Evolutionary conservation across 2,329 filamentous ascomycete genomes (phyloP).

Genomic region (Pseudogymnoascus sp.): DNA sequence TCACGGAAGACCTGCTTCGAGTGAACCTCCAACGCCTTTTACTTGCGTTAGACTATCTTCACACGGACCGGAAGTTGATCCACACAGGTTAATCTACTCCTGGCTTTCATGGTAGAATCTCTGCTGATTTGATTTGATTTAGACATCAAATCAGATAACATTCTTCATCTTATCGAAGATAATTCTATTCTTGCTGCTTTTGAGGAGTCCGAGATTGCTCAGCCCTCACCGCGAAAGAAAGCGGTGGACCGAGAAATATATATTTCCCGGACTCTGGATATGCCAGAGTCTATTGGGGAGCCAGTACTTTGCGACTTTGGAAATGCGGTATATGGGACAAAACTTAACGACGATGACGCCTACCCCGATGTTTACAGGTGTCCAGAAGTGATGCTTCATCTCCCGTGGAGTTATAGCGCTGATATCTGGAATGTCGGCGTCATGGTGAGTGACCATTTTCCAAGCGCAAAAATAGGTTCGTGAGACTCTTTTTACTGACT

Average conservation of each 20-base stretch:
- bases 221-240: conserved; percentile 35
- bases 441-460: conserved; percentile 15
- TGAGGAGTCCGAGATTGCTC: conserved; percentile 31
- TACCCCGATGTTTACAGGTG: conserved; percentile 34
- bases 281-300: conserved; percentile 26
- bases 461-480: conserved; percentile 1
- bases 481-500: not conserved
- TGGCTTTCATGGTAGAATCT: not conserved
- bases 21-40: conserved; percentile 33
- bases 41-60: conserved; percentile 37
- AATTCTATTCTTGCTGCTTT: conserved; percentile 31
- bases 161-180: conserved; percentile 33
- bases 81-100: conserved; percentile 33
- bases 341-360: conserved; percentile 28
- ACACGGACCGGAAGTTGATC: conserved; percentile 36
- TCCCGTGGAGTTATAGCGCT: conserved; percentile 19
- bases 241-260: conserved; percentile 35
- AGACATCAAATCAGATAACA: conserved; percentile 40
- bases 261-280: conserved; percentile 31
- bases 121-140: conserved; percentile 13
- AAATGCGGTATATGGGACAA: conserved; percentile 32
- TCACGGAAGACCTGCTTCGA: conserved; percentile 30
- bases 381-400: conserved; percentile 38
- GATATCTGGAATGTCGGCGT: conserved; percentile 22
- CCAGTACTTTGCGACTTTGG: conserved; percentile 42